Conservation (phyloP, 441 rosid species). For the Erysimum cheiri region DNA sequence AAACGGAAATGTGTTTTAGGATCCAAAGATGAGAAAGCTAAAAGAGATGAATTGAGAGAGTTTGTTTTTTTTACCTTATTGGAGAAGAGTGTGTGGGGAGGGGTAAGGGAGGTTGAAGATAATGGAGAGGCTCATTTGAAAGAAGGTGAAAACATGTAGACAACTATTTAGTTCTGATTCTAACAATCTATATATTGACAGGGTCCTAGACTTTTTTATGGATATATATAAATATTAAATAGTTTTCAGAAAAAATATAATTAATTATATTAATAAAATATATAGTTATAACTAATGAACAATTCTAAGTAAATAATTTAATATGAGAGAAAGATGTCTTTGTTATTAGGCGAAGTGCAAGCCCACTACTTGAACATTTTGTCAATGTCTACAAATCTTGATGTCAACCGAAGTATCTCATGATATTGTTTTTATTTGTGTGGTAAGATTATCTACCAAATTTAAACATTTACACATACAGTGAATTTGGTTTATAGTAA, state of each 20-base stretch:
- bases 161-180: slow-evolving; percentile 42
- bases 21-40: slow-evolving; percentile 24
- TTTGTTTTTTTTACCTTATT: slow-evolving; percentile 28
- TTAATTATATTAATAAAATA: not conserved
- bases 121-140: slow-evolving; percentile 42
- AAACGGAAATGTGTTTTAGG: slow-evolving; percentile 15
- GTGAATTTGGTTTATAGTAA: slow-evolving; percentile 20
- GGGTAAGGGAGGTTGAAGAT: slow-evolving; percentile 40
- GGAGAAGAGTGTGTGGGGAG: slow-evolving; percentile 38
- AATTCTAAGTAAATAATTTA: too few relatives aligned
- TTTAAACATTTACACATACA: not conserved
- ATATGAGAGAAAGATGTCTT: slow-evolving; percentile 23
- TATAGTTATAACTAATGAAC: too few relatives aligned
- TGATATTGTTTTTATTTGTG: slow-evolving; percentile 37
- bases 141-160: slow-evolving; percentile 40
- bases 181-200: slow-evolving; percentile 39
- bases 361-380: slow-evolving; percentile 40
- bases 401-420: slow-evolving; percentile 40
- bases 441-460: slow-evolving; percentile 14
- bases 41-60: slow-evolving; percentile 12
- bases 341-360: slow-evolving; percentile 31
- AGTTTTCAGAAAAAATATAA: not conserved
- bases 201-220: slow-evolving; percentile 11
- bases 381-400: slow-evolving; percentile 24
- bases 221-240: not conserved